A percentile compares a stretch with the other conserved stretches of the same genome.
Evolutionary conservation across 306 rosid genomes (phyloP).

Genomic region (Ormosia semicastrata): DNA sequence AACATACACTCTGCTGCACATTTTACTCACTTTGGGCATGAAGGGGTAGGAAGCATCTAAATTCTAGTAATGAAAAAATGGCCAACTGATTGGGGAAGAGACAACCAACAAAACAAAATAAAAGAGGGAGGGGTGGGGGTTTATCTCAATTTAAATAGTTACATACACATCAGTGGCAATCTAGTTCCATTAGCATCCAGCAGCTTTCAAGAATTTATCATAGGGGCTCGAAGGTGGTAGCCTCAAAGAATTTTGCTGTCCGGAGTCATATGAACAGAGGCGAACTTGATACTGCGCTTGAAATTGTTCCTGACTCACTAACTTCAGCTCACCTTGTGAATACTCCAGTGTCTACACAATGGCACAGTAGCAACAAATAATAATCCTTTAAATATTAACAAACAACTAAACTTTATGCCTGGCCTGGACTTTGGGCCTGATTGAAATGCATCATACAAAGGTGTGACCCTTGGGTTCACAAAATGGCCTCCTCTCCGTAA

Average conservation of each 20-base stretch:
- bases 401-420: background rate
- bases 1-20: background rate
- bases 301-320: slow-evolving; percentile 41
- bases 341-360: slow-evolving; percentile 51
- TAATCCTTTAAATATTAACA: background rate
- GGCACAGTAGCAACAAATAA: slow-evolving; percentile 6
- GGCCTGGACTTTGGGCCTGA: background rate
- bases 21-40: slow-evolving; percentile 13
- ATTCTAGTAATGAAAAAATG: slow-evolving; percentile 28
- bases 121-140: background rate
- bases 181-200: slow-evolving; percentile 59
- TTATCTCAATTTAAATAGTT: slow-evolving; percentile 18
- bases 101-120: background rate
- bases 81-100: slow-evolving; percentile 6
- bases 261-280: slow-evolving; percentile 48
- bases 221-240: slow-evolving; percentile 88
- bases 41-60: slow-evolving; percentile 12
- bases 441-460: background rate
- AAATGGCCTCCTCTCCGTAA: background rate
- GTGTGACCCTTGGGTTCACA: background rate
- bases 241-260: slow-evolving; percentile 52
- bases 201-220: slow-evolving; percentile 93
- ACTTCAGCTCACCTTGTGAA: slow-evolving; percentile 49
- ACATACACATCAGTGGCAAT: slow-evolving; percentile 12
- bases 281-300: slow-evolving; percentile 44